A percentile compares a stretch with the other conserved stretches of the same genome.
phyloP scores from a whole-genome alignment of 805 yeast genomes.

The Kazachstania bromeliacearum region DNA sequence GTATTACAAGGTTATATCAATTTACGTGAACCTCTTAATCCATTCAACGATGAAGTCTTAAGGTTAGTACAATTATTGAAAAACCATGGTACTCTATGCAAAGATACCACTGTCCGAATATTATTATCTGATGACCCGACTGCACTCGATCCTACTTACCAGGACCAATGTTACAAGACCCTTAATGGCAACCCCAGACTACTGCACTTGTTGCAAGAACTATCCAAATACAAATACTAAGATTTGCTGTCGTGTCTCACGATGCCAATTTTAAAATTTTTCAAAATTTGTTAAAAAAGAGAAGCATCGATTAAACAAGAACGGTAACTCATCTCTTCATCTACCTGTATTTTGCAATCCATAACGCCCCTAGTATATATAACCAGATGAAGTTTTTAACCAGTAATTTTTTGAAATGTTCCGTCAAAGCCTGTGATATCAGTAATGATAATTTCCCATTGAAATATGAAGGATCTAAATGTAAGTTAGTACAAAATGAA shows the following conservation, averaged over 20 bases:
- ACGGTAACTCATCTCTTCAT: slow-evolving; percentile 1
- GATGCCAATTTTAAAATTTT: too few relatives aligned
- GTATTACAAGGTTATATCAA: slow-evolving; percentile 16
- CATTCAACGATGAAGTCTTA: slow-evolving; percentile 15
- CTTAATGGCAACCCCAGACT: neutral
- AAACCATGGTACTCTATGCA: slow-evolving; percentile 14
- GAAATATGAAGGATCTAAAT: slow-evolving; percentile 42
- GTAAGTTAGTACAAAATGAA: slow-evolving; percentile 67
- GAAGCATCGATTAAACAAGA: neutral
- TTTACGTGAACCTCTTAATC: slow-evolving; percentile 4
- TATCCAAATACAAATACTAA: too few relatives aligned
- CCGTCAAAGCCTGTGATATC: slow-evolving; percentile 70
- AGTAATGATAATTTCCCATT: slow-evolving; percentile 76
- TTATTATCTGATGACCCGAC: slow-evolving; percentile 7
- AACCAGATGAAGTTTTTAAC: slow-evolving; percentile 88
- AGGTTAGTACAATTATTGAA: slow-evolving; percentile 22
- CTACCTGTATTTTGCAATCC: neutral
- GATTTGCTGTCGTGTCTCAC: too few relatives aligned
- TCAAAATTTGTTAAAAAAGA: too few relatives aligned
- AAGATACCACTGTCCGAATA: slow-evolving; percentile 4
- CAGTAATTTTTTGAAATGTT: slow-evolving; percentile 93
- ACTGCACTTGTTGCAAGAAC: neutral
- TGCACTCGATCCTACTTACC: neutral
- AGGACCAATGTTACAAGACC: neutral
- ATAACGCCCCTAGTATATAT: too few relatives aligned